These are phyloP conservation scores for Huntiella decipiens DNA, from an alignment of 2,329 filamentous ascomycete species.

Conservation along the genomic window DNA sequence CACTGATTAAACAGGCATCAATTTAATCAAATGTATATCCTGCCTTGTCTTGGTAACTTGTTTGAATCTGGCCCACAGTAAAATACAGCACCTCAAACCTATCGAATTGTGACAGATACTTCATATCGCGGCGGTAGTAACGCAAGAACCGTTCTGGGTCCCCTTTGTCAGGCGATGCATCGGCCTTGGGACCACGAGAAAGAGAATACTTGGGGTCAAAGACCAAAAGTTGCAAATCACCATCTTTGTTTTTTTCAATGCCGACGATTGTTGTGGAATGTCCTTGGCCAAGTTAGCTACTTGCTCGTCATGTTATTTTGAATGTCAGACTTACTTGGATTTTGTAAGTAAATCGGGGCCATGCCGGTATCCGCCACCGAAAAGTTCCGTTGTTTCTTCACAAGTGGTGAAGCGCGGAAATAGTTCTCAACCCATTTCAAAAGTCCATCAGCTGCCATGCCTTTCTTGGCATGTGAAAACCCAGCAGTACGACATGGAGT, in stretches of 20 bases:
- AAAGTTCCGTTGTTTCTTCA: slow-evolving; percentile 25
- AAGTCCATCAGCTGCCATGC: slow-evolving; percentile 3
- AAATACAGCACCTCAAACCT: slow-evolving; percentile 68
- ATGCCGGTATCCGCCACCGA: slow-evolving; percentile 50
- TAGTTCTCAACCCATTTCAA: background rate
- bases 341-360: slow-evolving; percentile 80
- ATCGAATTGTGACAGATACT: slow-evolving; percentile 49
- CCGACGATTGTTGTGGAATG: slow-evolving; percentile 86
- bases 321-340: slow-evolving; percentile 34
- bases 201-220: slow-evolving; percentile 48
- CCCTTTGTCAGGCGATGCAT: slow-evolving; percentile 19
- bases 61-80: slow-evolving; percentile 1
- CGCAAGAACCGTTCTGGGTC: slow-evolving; percentile 30
- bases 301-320: background rate
- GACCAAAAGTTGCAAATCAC: slow-evolving; percentile 52
- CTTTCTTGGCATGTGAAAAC: background rate
- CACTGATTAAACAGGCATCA: background rate
- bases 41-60: background rate
- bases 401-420: slow-evolving; percentile 15
- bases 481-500: slow-evolving; percentile 35
- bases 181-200: background rate
- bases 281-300: slow-evolving; percentile 24
- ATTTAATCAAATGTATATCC: background rate
- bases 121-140: slow-evolving; percentile 51
- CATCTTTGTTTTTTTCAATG: slow-evolving; percentile 49